These are phyloP conservation scores for Penicillium steckii DNA, from an alignment of 495 filamentous ascomycete species.

Conservation along the genomic window DNA sequence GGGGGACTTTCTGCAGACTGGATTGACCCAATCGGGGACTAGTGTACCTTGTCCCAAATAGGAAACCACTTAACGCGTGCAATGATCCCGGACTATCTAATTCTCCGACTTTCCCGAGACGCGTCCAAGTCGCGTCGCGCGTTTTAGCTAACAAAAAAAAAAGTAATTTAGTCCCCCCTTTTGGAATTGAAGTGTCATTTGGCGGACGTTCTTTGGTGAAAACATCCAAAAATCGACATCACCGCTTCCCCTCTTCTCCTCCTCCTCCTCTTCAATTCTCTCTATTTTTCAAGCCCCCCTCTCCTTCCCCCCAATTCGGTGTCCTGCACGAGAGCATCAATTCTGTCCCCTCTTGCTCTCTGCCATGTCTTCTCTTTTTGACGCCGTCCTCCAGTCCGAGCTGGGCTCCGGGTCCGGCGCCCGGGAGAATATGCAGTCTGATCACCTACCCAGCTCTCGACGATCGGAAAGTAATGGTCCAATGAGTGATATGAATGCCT, in stretches of 20 bases:
- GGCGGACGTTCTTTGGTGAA: too few relatives aligned
- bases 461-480: conserved; percentile 55
- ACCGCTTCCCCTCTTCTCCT: neutral
- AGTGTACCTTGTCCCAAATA: neutral
- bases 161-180: neutral
- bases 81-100: conserved; percentile 16
- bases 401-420: conserved; percentile 39
- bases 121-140: conserved; percentile 38
- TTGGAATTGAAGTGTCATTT: neutral
- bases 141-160: conserved; percentile 20
- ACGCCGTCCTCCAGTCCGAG: conserved; percentile 52
- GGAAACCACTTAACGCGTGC: conserved; percentile 48
- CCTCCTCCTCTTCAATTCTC: neutral
- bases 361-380: conserved; percentile 53
- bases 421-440: conserved; percentile 37
- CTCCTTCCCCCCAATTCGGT: neutral
- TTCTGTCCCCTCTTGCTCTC: conserved; percentile 22
- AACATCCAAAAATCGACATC: neutral
- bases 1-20: too few relatives aligned
- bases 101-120: conserved; percentile 9
- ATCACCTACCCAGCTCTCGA: conserved; percentile 44
- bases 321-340: conserved; percentile 20
- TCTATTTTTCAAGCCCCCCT: neutral
- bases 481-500: conserved; percentile 51
- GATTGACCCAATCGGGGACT: neutral